phyloP scores from a whole-genome alignment of 1,284 basidiomycete genomes.

The Tylopilus sp. region DNA sequence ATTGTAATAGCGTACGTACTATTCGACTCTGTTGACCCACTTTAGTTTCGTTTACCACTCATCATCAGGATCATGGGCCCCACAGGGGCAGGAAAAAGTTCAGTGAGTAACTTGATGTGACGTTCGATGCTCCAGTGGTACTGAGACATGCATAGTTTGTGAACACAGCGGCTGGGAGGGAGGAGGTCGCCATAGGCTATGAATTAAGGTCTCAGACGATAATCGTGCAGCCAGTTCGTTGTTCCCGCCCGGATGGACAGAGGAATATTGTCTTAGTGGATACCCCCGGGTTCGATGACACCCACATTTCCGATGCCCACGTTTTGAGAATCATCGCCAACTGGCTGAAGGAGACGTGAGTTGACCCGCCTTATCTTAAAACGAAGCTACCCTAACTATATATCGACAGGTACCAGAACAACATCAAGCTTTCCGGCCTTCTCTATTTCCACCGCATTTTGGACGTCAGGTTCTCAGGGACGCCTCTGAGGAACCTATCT shows the following conservation, averaged over 20 bases:
- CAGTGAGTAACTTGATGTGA: conserved; percentile 34
- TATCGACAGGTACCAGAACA: conserved; percentile 20
- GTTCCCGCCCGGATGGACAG: conserved; percentile 21
- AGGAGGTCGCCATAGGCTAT: not conserved
- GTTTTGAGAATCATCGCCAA: conserved; percentile 31
- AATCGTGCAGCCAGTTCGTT: conserved; percentile 23
- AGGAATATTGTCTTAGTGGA: conserved; percentile 34
- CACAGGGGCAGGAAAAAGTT: conserved; percentile 53
- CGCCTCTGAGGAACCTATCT: conserved; percentile 32
- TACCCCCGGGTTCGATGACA: conserved; percentile 40
- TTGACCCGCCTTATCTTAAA: not conserved
- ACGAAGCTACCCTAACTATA: not conserved
- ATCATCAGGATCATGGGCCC: conserved; percentile 52
- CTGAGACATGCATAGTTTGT: conserved; percentile 27
- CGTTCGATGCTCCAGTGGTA: not conserved
- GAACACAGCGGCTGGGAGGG: conserved; percentile 24
- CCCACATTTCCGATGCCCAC: conserved; percentile 19
- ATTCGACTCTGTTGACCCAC: not conserved
- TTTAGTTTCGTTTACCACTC: not conserved
- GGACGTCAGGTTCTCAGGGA: conserved; percentile 57
- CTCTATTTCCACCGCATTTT: conserved; percentile 46
- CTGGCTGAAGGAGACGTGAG: conserved; percentile 38
- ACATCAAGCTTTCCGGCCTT: conserved; percentile 35
- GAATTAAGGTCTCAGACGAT: conserved; percentile 20
- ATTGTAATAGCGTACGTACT: conserved; percentile 31